Percentiles rank a stretch among this genome's conserved stretches.
phyloP scores from a whole-genome alignment of 768 basidiomycete genomes.

The Serendipita sp. region DNA sequence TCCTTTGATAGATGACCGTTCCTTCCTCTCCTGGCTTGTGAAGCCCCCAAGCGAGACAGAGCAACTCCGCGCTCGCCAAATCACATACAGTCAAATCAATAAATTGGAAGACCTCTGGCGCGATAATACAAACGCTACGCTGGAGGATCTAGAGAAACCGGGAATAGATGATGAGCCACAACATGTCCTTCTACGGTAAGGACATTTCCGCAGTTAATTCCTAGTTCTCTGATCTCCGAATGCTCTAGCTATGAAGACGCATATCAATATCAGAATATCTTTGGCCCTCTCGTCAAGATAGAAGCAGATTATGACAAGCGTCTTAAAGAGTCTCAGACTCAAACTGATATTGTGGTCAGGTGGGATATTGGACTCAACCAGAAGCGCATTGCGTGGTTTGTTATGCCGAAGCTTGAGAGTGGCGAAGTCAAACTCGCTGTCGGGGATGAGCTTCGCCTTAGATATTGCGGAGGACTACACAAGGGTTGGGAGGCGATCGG shows the following conservation, averaged over 20 bases:
- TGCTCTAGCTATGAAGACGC: conserved; percentile 72
- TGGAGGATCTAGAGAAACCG: conserved; percentile 94
- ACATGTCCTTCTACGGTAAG: conserved; percentile 53
- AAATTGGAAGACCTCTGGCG: conserved; percentile 96
- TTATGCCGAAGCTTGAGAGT: conserved; percentile 89
- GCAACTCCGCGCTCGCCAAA: conserved; percentile 88
- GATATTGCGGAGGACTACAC: conserved; percentile 77
- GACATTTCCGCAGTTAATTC: not conserved
- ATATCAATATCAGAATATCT: conserved; percentile 99
- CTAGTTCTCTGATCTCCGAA: not conserved
- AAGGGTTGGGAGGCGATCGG: conserved; percentile 96
- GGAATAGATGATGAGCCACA: conserved; percentile 98
- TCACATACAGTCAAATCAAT: conserved; percentile 93
- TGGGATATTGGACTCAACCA: conserved; percentile 99
- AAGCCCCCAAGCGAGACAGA: conserved; percentile 94
- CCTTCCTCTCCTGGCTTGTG: conserved; percentile 98
- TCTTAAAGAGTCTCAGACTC: conserved; percentile 95
- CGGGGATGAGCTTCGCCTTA: conserved; percentile 83
- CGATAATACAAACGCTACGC: conserved; percentile 82
- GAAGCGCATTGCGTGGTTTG: conserved; percentile 97
- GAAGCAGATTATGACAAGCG: conserved; percentile 98
- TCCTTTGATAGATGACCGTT: conserved; percentile 94
- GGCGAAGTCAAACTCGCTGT: conserved; percentile 95
- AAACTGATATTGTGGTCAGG: conserved; percentile 86
- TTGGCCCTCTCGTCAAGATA: conserved; percentile 97